Conservation (phyloP, 768 basidiomycete species). For the Trametes sanguinea region DNA sequence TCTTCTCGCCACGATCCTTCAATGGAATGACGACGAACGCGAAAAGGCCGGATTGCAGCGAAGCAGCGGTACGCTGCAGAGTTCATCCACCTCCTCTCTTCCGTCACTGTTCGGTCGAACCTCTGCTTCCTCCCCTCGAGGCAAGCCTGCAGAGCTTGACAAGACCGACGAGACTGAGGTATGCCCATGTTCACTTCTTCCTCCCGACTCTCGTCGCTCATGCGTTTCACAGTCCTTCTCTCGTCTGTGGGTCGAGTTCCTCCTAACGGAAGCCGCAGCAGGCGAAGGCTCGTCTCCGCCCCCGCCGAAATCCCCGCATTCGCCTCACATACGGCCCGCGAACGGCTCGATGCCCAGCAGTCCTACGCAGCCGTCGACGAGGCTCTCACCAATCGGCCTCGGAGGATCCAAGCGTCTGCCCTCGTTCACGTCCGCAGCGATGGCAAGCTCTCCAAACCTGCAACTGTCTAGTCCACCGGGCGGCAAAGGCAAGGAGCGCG, state of each 20-base stretch:
- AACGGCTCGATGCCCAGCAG: constrained; percentile 43
- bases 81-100: constrained; percentile 25
- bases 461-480: constrained; percentile 39
- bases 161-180: constrained; percentile 88
- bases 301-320: constrained; percentile 21
- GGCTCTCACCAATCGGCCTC: constrained; percentile 25
- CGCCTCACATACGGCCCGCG: constrained; percentile 27
- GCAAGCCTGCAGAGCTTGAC: constrained; percentile 58
- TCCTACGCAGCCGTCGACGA: constrained; percentile 27
- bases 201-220: no score
- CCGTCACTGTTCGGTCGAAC: constrained; percentile 30
- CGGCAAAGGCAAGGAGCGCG: constrained; percentile 50
- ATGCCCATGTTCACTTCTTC: constrained; percentile 17
- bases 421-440: constrained; percentile 40
- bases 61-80: constrained; percentile 26
- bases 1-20: constrained; percentile 85
- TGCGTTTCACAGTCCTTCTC: not conserved
- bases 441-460: constrained; percentile 45
- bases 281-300: constrained; percentile 35
- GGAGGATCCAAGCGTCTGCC: constrained; percentile 40
- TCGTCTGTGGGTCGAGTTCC: constrained; percentile 90
- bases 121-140: constrained; percentile 32
- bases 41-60: constrained; percentile 89
- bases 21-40: constrained; percentile 88
- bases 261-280: constrained; percentile 84